Base-by-base conservation (phyloP, 495 filamentous ascomycete species). In the Hyaloscypha bicolor region DNA sequence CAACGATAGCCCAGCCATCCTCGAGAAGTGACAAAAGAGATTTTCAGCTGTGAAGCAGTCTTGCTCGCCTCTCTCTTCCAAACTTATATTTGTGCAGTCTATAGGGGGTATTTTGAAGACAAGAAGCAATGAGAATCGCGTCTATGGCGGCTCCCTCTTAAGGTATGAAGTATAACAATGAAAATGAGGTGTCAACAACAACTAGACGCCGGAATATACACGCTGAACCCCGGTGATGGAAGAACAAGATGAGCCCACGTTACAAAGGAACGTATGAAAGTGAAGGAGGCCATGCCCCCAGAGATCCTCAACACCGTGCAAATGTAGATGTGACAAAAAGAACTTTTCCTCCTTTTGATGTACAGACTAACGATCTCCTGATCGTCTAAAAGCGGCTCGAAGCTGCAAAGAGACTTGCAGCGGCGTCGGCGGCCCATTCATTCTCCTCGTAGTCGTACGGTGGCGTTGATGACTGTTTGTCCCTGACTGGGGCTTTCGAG, bases 401-500 rank as follows among this genome's bases (percentile, higher is more conserved):
- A 51, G 87, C 88, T 59, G 90, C 82, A 77, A 91, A 91, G 61
- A 92, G 91, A 79, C 89, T 91, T 5, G 90, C 88, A 30, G 91
- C 83, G 22, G 90, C 88, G 52, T 92, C 87, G n/a, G 88, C 87
- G 33, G 88, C 91, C 93, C 91, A 97, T 76, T 94, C 95, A 66
- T 88, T 86, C 73, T 96, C 94, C 62, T 85, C 81, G 33, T 66
- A 65, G 63, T 91, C 89, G 72, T 96, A 96, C 32, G 95, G 95
- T 48, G 96, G 96, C n/a, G 95, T 98, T 31, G 94, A 94, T 16
- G 81, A 74, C 32, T 83, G 77, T 67, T 88, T 87, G 72, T 75
- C 74, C 55, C 81, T 76, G 48, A 82, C 77, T 52, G 85, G 71
- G 3, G 82, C 81, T 65, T 86, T 84, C 55, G 71, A 69, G 8